Percentiles rank a stretch among this genome's conserved stretches.
Evolutionary conservation across 305 asterid genomes (phyloP).

Genomic region (Caryopteris hybrid): DNA sequence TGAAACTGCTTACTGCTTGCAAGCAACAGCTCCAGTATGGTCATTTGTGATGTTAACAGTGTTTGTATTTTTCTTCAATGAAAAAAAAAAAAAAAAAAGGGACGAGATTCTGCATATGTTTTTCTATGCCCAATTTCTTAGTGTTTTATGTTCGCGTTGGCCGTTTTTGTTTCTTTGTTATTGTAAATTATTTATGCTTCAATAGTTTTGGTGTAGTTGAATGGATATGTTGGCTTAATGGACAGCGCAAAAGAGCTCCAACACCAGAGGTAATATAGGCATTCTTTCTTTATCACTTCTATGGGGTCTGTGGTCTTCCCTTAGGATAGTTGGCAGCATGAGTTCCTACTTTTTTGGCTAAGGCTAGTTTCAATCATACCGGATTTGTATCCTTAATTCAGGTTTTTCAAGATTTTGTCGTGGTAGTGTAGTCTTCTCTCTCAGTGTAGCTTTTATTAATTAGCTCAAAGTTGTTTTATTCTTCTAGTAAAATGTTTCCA

Average conservation of each 20-base stretch:
- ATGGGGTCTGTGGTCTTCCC: not conserved
- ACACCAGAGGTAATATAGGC: constrained; percentile 69
- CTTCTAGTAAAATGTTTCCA: not conserved
- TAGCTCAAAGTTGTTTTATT: not conserved
- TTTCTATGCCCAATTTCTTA: not conserved
- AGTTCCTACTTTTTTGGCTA: not conserved
- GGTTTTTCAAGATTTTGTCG: not conserved
- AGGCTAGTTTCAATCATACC: not conserved
- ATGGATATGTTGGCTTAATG: constrained; percentile 99
- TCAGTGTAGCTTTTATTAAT: not conserved
- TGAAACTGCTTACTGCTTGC: not conserved
- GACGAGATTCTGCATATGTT: not conserved
- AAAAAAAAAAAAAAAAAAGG: too few relatives aligned
- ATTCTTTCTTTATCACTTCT: not conserved
- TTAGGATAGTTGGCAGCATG: not conserved
- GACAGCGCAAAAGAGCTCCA: constrained; percentile 89
- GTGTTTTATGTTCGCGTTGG: not conserved
- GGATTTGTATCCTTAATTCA: not conserved
- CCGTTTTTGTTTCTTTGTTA: constrained; percentile 7
- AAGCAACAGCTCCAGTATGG: not conserved
- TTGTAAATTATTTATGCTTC: constrained; percentile 36
- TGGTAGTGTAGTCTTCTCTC: not conserved
- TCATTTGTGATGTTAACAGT: not conserved
- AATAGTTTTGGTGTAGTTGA: constrained; percentile 70
- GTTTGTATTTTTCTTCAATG: too few relatives aligned